Evolutionary conservation across 2,329 filamentous ascomycete species (phyloP).

Genomic region (Colletotrichum eremochloae): DNA sequence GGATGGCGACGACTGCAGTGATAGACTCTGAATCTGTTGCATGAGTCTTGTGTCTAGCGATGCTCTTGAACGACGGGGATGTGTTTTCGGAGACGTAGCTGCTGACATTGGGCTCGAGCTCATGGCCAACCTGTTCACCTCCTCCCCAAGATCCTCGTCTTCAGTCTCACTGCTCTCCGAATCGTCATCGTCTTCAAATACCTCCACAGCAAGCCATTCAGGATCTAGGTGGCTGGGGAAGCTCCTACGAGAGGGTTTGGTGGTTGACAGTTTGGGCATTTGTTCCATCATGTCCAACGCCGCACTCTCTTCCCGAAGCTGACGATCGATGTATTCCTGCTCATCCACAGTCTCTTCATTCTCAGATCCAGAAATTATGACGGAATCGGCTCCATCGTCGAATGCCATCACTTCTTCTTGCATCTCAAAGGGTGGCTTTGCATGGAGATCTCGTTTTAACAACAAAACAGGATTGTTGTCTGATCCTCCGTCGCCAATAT

Average conservation of each 20-base stretch:
- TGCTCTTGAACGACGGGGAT: constrained; percentile 41
- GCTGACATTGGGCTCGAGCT: constrained; percentile 14
- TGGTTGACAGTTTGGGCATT: constrained; percentile 2
- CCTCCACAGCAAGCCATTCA: constrained; percentile 93
- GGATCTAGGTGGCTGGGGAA: constrained; percentile 83
- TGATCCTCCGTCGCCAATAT: constrained; percentile 73
- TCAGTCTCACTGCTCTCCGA: constrained; percentile 51
- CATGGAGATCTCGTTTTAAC: constrained; percentile 78
- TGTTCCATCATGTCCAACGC: constrained; percentile 39
- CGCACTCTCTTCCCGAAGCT: constrained; percentile 57
- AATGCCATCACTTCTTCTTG: constrained; percentile 51
- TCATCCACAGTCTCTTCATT: constrained; percentile 46
- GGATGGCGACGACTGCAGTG: constrained; percentile 47
- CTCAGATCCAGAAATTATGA: not conserved
- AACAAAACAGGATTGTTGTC: constrained; percentile 81
- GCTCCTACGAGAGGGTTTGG: constrained; percentile 56
- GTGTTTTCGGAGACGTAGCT: constrained; percentile 19
- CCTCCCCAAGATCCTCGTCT: constrained; percentile 55
- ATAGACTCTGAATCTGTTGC: constrained; percentile 57
- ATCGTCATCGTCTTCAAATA: constrained; percentile 76
- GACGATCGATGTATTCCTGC: constrained; percentile 62
- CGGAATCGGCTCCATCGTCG: not conserved
- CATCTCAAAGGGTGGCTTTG: constrained; percentile 67
- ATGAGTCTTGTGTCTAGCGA: constrained; percentile 57
- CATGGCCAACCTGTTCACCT: constrained; percentile 3